Evolutionary conservation across 768 basidiomycete species (phyloP).

Genomic region (Sarcodon sp.): DNA sequence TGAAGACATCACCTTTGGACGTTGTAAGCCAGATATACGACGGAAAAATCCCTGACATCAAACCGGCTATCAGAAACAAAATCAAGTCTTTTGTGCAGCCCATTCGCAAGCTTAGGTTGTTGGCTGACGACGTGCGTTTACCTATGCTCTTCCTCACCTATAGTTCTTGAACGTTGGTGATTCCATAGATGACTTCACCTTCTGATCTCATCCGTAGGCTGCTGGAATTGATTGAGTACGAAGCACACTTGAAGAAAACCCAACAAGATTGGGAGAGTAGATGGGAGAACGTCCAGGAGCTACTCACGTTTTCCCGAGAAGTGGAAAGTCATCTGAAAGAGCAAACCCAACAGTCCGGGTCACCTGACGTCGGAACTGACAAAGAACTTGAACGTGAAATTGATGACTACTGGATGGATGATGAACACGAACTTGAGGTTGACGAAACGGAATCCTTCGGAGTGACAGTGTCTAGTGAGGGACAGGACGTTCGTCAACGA

Average conservation of each 20-base stretch:
- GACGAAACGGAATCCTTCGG: constrained; percentile 1
- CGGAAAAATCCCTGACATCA: constrained; percentile 47
- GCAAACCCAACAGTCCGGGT: constrained; percentile 4
- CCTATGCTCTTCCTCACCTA: neutral
- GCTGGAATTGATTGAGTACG: constrained; percentile 46
- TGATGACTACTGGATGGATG: constrained; percentile 7
- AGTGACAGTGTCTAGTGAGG: constrained; percentile 3
- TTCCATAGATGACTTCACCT: constrained; percentile 40
- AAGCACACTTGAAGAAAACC: constrained; percentile 54
- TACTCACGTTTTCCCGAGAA: constrained; percentile 68
- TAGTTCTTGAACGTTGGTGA: neutral
- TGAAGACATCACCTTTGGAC: constrained; percentile 40
- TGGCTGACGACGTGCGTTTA: constrained; percentile 38
- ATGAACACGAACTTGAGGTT: constrained; percentile 2
- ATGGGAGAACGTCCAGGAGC: constrained; percentile 81
- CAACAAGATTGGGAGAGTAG: constrained; percentile 64
- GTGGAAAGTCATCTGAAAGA: constrained; percentile 15
- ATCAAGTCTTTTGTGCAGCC: constrained; percentile 44
- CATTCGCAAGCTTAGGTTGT: constrained; percentile 36
- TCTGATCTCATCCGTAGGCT: constrained; percentile 49
- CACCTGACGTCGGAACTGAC: constrained; percentile 9
- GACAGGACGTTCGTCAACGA: constrained; percentile 3
- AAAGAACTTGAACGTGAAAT: constrained; percentile 1
- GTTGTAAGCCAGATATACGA: constrained; percentile 54
- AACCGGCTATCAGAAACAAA: constrained; percentile 54